phyloP scores from a whole-genome alignment of 345 rosid genomes.

The Sonneratia alba region DNA sequence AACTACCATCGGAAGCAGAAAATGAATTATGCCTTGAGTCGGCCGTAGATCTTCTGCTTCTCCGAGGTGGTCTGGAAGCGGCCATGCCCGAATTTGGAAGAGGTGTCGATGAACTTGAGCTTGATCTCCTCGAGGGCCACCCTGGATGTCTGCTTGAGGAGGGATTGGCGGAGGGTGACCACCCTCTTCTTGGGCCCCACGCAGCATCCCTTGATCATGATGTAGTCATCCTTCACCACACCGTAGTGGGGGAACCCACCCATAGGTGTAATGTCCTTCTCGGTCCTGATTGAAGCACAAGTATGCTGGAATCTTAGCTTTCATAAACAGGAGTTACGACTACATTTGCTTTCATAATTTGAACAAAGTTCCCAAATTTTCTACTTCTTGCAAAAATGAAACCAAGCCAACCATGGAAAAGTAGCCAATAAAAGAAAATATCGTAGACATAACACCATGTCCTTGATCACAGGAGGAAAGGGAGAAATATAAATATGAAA shows the following conservation, averaged over 20 bases:
- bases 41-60: conserved; percentile 52
- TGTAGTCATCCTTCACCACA: conserved; percentile 57
- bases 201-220: conserved; percentile 80
- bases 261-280: conserved; percentile 69
- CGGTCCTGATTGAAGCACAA: conserved; percentile 40
- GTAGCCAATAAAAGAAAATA: too few species aligned
- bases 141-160: conserved; percentile 67
- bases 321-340: not conserved
- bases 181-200: conserved; percentile 91
- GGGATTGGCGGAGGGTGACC: conserved; percentile 59
- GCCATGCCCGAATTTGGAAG: conserved; percentile 60
- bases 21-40: conserved; percentile 39
- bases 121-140: conserved; percentile 58
- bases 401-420: too few species aligned
- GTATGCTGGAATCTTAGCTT: not conserved
- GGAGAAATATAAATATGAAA: too few species aligned
- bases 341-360: not conserved
- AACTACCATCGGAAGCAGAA: not conserved
- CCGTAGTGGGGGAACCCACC: conserved; percentile 89
- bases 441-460: too few species aligned
- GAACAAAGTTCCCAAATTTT: too few species aligned
- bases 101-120: conserved; percentile 67
- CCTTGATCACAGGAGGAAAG: too few species aligned
- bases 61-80: conserved; percentile 65
- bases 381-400: too few species aligned